Evolutionary conservation across 2,329 filamentous ascomycete species (phyloP).

Genomic region (Lasiodiplodia sp.): DNA sequence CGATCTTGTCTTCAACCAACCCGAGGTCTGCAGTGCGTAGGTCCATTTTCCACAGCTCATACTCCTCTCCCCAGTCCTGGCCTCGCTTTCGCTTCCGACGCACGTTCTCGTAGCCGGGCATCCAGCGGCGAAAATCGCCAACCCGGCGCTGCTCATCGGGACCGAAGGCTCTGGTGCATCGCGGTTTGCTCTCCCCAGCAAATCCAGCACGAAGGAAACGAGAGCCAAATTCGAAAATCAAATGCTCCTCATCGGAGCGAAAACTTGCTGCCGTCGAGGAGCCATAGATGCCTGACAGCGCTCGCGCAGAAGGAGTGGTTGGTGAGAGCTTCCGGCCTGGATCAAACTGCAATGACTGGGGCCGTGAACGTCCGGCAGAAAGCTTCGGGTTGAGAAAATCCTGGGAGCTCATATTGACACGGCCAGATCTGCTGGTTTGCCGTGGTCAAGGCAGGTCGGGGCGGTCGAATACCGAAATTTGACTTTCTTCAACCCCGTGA

Average conservation of each 20-base stretch:
- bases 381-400: slow-evolving; percentile 18
- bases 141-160: slow-evolving; percentile 78
- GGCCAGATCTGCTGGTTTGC: neutral
- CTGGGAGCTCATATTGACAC: slow-evolving; percentile 15
- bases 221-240: slow-evolving; percentile 82
- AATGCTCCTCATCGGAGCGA: slow-evolving; percentile 77
- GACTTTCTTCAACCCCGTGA: neutral
- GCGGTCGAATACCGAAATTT: neutral
- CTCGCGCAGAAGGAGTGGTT: slow-evolving; percentile 68
- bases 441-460: neutral
- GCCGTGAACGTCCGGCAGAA: slow-evolving; percentile 18
- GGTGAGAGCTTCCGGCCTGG: slow-evolving; percentile 35
- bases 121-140: slow-evolving; percentile 82
- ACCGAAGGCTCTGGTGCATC: slow-evolving; percentile 74
- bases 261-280: slow-evolving; percentile 64
- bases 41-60: slow-evolving; percentile 82
- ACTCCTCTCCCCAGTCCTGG: slow-evolving; percentile 66
- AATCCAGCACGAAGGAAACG: slow-evolving; percentile 83
- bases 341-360: slow-evolving; percentile 21
- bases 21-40: slow-evolving; percentile 76
- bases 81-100: slow-evolving; percentile 57
- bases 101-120: slow-evolving; percentile 59
- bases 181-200: slow-evolving; percentile 78
- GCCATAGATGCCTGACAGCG: slow-evolving; percentile 64
- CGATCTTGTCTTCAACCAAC: slow-evolving; percentile 84